A percentile compares a stretch with the other conserved stretches of the same genome.
Conservation (phyloP, 2,329 filamentous ascomycete genomes). For the Cercospora sesami region DNA sequence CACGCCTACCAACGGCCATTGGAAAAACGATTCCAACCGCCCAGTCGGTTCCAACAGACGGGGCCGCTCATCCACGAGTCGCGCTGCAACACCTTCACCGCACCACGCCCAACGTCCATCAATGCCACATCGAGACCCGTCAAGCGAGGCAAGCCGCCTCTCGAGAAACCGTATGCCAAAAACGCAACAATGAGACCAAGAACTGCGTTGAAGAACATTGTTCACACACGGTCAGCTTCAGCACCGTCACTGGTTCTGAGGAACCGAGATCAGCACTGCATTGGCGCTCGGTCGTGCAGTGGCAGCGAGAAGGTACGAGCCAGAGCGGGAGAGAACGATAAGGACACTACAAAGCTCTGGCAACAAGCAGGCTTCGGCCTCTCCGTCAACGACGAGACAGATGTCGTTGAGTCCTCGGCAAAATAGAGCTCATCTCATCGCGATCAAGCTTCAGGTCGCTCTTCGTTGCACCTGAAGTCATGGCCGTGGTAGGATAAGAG, state of each 20-base stretch:
- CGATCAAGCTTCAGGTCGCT: not conserved
- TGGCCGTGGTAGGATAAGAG: not conserved
- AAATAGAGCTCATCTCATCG: not conserved
- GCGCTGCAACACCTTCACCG: not conserved
- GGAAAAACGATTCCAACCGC: not conserved
- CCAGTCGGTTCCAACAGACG: not conserved
- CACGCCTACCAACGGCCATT: not conserved
- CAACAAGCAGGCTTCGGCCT: not conserved
- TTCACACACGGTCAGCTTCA: not conserved
- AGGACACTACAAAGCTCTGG: not conserved
- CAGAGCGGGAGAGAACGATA: not conserved
- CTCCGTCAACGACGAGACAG: not conserved
- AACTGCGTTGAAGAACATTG: not conserved
- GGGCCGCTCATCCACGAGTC: not conserved
- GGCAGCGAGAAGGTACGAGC: not conserved
- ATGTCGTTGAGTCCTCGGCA: not conserved
- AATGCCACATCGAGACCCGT: not conserved
- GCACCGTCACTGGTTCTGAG: not conserved
- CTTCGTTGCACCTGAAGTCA: not conserved
- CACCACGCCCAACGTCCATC: not conserved
- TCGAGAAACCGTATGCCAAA: not conserved
- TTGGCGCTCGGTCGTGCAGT: not conserved
- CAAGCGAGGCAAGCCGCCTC: not conserved
- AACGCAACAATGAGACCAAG: not conserved
- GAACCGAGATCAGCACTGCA: not conserved